Evolutionary conservation across 108 stramenopile genomes (phyloP), one percentile per base, ranked within the genome.

Genomic region (Cylindrotheca closterium): DNA sequence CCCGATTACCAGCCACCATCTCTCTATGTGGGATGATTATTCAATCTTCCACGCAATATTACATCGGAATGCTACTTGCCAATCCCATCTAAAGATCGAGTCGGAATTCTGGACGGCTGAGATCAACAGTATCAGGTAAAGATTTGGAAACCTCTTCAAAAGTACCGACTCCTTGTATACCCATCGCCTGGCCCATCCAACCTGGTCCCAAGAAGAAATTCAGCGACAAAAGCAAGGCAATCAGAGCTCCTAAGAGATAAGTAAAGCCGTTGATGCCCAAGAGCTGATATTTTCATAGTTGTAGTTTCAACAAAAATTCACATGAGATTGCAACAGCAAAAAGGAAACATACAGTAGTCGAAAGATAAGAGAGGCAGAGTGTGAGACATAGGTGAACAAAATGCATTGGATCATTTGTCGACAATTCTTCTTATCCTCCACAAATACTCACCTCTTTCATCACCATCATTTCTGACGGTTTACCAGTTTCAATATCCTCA

Each of bases 221-320:
- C 82, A 85, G 75, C 45, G 66, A 61, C 19, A 88, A 60, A 49
- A 92, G 87, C 52, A 87, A 79, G 5, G 65, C 63, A 48, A 84
- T 88, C 10, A 82, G 47, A 50, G 50, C 72, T 12, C 75, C 91
- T 15, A 92, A 70, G 23, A 85, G 71, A 55, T 88, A 87, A 28
- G 91, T 89, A 60, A 92, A 92, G 56, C 78, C 65, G 52, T 85
- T 87, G 63, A 92, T 84, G 27, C 91, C 91, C 21, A 92, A 67
- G 18, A 92, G 69, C 87, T 88, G 30, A n/a, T n/a, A n/a, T n/a
- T n/a, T n/a, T n/a, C n/a, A n/a, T n/a, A 2, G 2, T n/a, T n/a
- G n/a, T n/a, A n/a, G n/a, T n/a, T n/a, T n/a, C n/a, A n/a, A n/a
- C n/a, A n/a, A n/a, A n/a, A n/a, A n/a, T n/a, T n/a, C n/a, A n/a